Conservation (phyloP, 805 yeast genomes). For the Candida wancherniae region DNA sequence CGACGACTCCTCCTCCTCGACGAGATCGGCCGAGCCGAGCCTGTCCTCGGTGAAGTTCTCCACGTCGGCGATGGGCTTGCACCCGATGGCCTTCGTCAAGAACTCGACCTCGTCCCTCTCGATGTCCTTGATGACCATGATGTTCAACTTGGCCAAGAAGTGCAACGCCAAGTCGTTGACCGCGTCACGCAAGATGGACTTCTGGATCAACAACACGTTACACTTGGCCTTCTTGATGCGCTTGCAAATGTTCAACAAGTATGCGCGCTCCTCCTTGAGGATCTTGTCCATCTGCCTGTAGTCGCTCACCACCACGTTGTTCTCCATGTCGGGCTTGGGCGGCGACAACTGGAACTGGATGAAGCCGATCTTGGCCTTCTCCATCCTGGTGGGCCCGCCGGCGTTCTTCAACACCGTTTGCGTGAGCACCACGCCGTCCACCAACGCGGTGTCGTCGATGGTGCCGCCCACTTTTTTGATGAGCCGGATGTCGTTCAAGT, state of each 20-base stretch:
- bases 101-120: conserved; percentile 97
- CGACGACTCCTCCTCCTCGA: conserved; percentile 85
- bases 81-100: conserved; percentile 76
- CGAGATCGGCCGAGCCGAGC: conserved; percentile 84
- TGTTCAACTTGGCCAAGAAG: conserved; percentile 86
- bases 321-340: conserved; percentile 97
- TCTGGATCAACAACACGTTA: conserved; percentile 84
- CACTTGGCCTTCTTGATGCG: conserved; percentile 96
- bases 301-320: conserved; percentile 94
- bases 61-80: conserved; percentile 94
- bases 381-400: conserved; percentile 92
- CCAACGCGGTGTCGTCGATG: conserved; percentile 90
- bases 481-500: conserved; percentile 80
- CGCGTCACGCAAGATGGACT: conserved; percentile 91
- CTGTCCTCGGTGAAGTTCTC: conserved; percentile 92
- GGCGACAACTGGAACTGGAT: conserved; percentile 94
- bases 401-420: conserved; percentile 86
- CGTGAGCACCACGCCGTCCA: conserved; percentile 90
- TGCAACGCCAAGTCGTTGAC: conserved; percentile 93
- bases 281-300: conserved; percentile 99
- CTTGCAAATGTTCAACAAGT: conserved; percentile 89
- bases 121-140: conserved; percentile 90
- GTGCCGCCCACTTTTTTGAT: conserved; percentile 97
- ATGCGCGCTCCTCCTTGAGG: conserved; percentile 95
- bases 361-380: conserved; percentile 86